phyloP scores from a whole-genome alignment of 2,329 filamentous ascomycete species.

The Dactylellina haptotyla region DNA sequence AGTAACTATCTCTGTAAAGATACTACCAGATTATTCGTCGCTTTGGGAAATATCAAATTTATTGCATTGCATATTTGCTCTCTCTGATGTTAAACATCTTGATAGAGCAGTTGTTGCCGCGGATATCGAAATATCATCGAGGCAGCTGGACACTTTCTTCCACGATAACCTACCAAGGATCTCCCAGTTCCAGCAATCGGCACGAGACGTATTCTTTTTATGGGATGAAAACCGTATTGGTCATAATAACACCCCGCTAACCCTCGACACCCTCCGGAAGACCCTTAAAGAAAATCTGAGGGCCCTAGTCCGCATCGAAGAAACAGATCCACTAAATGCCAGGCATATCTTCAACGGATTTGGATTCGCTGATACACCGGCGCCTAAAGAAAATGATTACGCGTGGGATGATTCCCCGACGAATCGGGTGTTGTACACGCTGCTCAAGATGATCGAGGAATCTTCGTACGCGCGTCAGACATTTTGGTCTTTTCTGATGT shows the following conservation, averaged over 20 bases:
- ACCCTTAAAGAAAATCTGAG: constrained; percentile 1
- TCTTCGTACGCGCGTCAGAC: not conserved
- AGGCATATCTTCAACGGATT: not conserved
- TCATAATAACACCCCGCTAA: constrained; percentile 12
- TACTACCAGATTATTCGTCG: no score
- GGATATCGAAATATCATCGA: constrained; percentile 1
- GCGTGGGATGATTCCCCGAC: constrained; percentile 1
- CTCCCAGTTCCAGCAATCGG: constrained; percentile 12
- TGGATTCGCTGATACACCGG: constrained; percentile 9
- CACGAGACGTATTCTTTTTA: constrained; percentile 9
- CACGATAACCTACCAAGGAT: not conserved
- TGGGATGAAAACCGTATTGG: constrained; percentile 13
- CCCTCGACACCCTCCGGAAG: constrained; percentile 5
- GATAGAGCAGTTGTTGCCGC: constrained; percentile 1
- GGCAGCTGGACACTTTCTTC: constrained; percentile 21
- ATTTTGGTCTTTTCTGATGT: constrained; percentile 18
- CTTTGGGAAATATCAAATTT: no score
- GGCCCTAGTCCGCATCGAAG: not conserved
- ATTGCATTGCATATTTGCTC: no score
- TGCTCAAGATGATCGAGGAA: not conserved
- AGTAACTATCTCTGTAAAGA: not conserved
- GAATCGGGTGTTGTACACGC: constrained; percentile 12
- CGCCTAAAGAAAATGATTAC: not conserved
- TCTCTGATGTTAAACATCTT: not conserved
- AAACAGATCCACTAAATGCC: not conserved